Base-by-base conservation (phyloP, 129 eudicot genomes). In the Apium graveolens region DNA sequence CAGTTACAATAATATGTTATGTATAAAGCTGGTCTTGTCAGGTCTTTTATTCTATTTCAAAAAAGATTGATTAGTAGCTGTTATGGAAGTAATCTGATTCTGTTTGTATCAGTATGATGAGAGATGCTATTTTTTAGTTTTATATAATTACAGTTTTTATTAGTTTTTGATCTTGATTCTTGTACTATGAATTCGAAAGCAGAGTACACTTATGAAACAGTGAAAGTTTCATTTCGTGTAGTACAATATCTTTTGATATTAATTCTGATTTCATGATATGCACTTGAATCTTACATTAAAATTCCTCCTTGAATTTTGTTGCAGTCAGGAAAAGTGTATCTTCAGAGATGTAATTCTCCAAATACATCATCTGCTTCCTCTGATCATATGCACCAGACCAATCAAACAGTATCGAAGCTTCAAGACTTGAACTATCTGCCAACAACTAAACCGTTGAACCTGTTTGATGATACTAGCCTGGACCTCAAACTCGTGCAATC, bases 291-390 rank as follows among this genome's bases (percentile, higher is more conserved):
- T 41, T 12, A 37, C 65, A 55, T 55, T 34, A 21, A 48, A 51
- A 16, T n/a, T 38, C 29, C 3, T 39, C 1, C 5, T 32, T 48
- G 34, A 35, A 5, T 69, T 69, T 35, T 70, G 37, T 81, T 89
- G 71, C 96, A 95, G 98, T 95, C 98, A 10, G 98, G 98, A 10
- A 91, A 90, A 84, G 98, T 95, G 26, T 95, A 91, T 78, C 84
- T 95, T 13, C 94, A 95, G 83, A 86, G 89, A 81, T 90, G 96
- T 83, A 90, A 90, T 72, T 87, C 96, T 39, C 85, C 86, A 51
- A 88, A 79, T 82, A 74, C 88, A 37, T 82, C 94, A 2, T 82
- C 91, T 37, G 83, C 96, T 42, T 81, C 88, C 9, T 84, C 87
- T 2, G 91, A 91, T 26, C 81, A 74, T 75, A 88, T 86, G 77